Evolutionary conservation across 441 rosid species (phyloP), one percentile per base, ranked within the genome.

Genomic region (Gossypium aridum): DNA sequence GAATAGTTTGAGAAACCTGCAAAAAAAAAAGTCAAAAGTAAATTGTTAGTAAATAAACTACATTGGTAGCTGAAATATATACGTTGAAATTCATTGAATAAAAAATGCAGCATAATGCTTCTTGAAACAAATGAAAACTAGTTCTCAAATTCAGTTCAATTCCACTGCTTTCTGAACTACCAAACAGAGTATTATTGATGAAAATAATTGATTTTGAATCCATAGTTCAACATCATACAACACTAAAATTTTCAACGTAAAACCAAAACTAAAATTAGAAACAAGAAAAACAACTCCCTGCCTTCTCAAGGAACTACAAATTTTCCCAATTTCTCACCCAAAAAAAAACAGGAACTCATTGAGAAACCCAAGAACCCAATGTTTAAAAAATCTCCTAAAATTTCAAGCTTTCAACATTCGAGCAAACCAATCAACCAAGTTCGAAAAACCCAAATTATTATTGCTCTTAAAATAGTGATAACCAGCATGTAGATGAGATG

Each of bases 231-330:
- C 9, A 16, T 39, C 12, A 26, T 26, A 51, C 74, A 10, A 79
- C 87, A 81, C 80, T n/a, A 71, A n/a, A 70, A 63, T 1, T 43
- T 57, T 22, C 72, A 79, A 61, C 63, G 51, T 2, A 26, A 47
- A 31, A 17, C 64, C 53, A 56, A 54, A 55, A 28, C 47, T 26
- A 25, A 37, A 37, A 8, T 37, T 7, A 14, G 66, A 71, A 53
- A 79, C 69, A 75, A 72, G 64, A 57, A 65, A 55, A 59, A 80
- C 45, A 65, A 68, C 34, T 71, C 20, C 53, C 55, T 64, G 37
- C 49, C 78, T 7, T 26, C 5, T 14, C 47, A 7, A 49, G 45
- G 45, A 64, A 67, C 56, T 47, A 22, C 57, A 51, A 51, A 34
- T 3, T 1, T 1, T 59, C 10, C 60, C 20, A 61, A 45, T 22